Percentiles rank a stretch among this genome's conserved stretches.
Evolutionary conservation across 2,329 filamentous ascomycete genomes (phyloP).

Genomic region (Cladosporium austrohemisphaericum): DNA sequence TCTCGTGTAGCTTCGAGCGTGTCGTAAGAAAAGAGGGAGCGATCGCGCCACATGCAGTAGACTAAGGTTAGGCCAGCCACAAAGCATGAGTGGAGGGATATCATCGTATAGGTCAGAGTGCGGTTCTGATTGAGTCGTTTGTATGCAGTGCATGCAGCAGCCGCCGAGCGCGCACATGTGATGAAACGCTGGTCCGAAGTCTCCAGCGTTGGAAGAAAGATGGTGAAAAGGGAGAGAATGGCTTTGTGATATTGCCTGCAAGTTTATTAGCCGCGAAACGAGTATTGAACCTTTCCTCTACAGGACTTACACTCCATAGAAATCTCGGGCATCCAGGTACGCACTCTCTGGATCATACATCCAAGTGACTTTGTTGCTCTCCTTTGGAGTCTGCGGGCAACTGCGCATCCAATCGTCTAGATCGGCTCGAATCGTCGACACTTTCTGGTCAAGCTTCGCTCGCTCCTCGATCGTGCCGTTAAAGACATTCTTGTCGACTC

Average conservation of each 20-base stretch:
- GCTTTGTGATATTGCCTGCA: conserved; percentile 12
- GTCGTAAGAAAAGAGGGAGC: conserved; percentile 9
- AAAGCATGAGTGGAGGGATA: conserved; percentile 31
- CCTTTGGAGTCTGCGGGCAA: conserved; percentile 8
- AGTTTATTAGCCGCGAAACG: not conserved
- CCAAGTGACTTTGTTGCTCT: conserved; percentile 5
- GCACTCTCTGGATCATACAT: conserved; percentile 12
- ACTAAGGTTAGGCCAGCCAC: conserved; percentile 30
- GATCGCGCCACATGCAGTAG: conserved; percentile 30
- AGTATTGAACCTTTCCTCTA: no score
- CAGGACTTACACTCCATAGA: conserved; percentile 11
- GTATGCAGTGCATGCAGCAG: conserved; percentile 22
- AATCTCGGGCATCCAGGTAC: conserved; percentile 4
- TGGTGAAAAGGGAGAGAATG: not conserved
- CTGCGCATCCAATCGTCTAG: conserved; percentile 9
- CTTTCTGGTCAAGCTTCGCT: conserved; percentile 4
- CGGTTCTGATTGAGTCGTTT: conserved; percentile 31
- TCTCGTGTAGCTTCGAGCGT: conserved; percentile 11
- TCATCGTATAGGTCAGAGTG: conserved; percentile 29
- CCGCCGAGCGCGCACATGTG: conserved; percentile 3
- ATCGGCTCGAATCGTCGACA: not conserved
- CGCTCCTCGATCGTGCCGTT: not conserved
- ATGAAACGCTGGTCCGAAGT: conserved; percentile 5
- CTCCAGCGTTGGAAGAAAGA: conserved; percentile 6
- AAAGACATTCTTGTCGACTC: conserved; percentile 1